Base-by-base conservation (phyloP, 139 green algal genomes). In the Chlamydomonas applanata region DNA sequence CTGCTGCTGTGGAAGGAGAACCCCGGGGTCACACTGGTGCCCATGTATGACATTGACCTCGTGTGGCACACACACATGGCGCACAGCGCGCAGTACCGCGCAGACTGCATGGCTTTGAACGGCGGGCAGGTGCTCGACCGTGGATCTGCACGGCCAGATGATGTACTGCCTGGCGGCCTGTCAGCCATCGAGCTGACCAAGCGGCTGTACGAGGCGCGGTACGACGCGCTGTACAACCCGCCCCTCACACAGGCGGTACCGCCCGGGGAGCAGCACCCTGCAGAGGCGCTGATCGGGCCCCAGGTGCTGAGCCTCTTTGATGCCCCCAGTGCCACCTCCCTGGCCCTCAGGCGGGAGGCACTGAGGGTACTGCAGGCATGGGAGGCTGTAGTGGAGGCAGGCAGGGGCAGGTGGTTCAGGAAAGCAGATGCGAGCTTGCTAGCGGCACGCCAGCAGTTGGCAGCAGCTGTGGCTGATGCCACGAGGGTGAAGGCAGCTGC, bases 41-140 rank as follows among this genome's bases (percentile, higher is more conserved):
- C 61, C 61, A 69, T 69, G 61, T 45, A 45, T 29, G 61, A 69
- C 61, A 69, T 69, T 36, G 61, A 69, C 61, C 61, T 69, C 13
- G 32, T 69, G 61, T 69, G 64, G 64, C 64, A 71, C 64, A 71
- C 64, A n/a, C 64, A 71, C 36, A 71, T 71, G 64, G 64, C 29
- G 19, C 13, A 54, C 35, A 22, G 29, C 14, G n/a, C 64, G 13
- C 16, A 22, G 20, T 71, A 71, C 64, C 30, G 14, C 64, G 20
- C 30, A 4, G 64, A 71, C 32, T 35, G 20, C 19, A 24, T 16
- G 11, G 33, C 4, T 4, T n/a, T 53, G 32, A 29, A 25, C n/a
- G 32, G 40, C 40, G 7, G 7, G 11, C 40, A 49, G 40, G 40
- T 49, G 20, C 30, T 71, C 5, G 20, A 30, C 35, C 64, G 56